Base-by-base conservation (phyloP, 1,139 yeast genomes). In the Kazachstania sp. region DNA sequence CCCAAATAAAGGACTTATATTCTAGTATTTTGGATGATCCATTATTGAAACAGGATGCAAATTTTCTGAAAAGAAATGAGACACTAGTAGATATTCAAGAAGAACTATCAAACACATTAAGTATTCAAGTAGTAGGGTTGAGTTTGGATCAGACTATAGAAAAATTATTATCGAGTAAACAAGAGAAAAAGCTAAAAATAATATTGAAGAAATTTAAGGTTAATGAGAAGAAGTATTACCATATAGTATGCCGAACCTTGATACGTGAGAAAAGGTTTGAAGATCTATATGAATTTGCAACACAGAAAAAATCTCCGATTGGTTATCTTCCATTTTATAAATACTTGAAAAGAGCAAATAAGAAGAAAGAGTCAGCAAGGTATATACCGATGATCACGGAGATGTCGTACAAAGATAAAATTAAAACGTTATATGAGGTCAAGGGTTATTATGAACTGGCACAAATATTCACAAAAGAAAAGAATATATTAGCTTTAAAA, bases 291-390 rank as follows among this genome's bases (percentile, higher is more conserved):
- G 66, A 70, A 37, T 71, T 77, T 58, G 71, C 76, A 0, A 65
- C 61, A 1, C 63, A 73, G 9, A 72, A 73, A 47, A 80, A 77
- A 55, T 76, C 94, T 0, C 87, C 90, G 0, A 83, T 87, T 47
- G 94, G 94, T 0, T 84, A 81, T 54, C 74, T 73, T 52, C 79
- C 83, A 1, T 80, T 87, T 54, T 83, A 51, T 48, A 51, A 54
- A 20, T 55, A 58, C 37, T 45, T 62, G 20, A 50, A 42, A 34
- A 52, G 50, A 30, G 48, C 49, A 19, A 59, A 58, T 1, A 50
- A 55, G 39, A 49, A 53, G 37, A 49, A 51, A 32, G 66, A 65
- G 43, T 67, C 69, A 8, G 55, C 57, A 3, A 49, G 47, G 12
- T 61, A 64, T 40, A 53, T 65, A 6, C 43, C 44, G 3, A 45